Base-by-base conservation (phyloP, 805 yeast genomes). In the Kazachstania viticola region DNA sequence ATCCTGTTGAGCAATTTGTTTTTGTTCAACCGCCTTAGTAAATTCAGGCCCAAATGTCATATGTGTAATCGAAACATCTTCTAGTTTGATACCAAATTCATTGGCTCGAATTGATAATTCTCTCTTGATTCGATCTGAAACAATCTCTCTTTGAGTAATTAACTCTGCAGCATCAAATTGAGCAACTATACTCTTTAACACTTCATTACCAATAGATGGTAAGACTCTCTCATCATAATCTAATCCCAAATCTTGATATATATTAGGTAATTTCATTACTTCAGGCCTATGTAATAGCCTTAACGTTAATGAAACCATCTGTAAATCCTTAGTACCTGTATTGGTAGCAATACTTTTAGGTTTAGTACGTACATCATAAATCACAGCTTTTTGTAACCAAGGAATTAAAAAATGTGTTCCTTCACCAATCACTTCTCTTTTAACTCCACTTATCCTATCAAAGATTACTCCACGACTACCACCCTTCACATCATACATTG, bases 1-100 rank as follows among this genome's bases (percentile, higher is more conserved):
- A 55, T 91, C 98, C 62, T 91, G 98, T 64, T 91, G 98, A 21
- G 98, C 98, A 61, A 91, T 93, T 62, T 91, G 97, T 58, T 91
- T 91, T 64, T 83, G 94, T 64, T 91, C 98, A 38, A 91, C 98
- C 21, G 98, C 97, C 60, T 82, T 87, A 33, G 98, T 91, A 66
- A 91, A 91, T 55, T 91, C 98, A 42, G 70, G 72, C 33, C 98
- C 97, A 58, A 91, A 91, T 1, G 96, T 83, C 83, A 91, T 78
- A 61, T 91, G 98, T 12, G 98, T 91, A 45, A 91, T 91, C 17
- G 95, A 82, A 32, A 91, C 98, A 61, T 91, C 98, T 60, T 91
- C 98, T 45, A 91, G 71, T 54, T 71, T 79, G 53, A 91, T 87
- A 60, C 80, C 73, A 65, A 91, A 91, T 60, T 91, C 96, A 37